Evolutionary conservation across 139 green algal genomes (phyloP).

Genomic region (Medakamo hakoo): DNA sequence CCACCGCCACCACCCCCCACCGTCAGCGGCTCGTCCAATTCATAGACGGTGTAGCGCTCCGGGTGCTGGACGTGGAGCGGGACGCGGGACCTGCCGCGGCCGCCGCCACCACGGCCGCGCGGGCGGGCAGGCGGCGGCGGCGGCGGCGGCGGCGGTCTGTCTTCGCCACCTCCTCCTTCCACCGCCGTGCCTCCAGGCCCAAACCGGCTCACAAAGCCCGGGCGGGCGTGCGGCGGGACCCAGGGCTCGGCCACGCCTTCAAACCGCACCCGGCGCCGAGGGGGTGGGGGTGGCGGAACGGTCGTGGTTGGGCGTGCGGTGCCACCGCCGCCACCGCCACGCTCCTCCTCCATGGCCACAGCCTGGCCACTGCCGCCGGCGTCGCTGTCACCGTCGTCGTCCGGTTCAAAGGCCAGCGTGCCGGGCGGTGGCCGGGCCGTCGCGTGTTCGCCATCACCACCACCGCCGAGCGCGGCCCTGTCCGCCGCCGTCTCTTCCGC

Average conservation of each 20-base stretch:
- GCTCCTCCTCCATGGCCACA: too few relatives aligned
- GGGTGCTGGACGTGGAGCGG: conserved; percentile 18
- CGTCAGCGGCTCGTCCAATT: conserved; percentile 14
- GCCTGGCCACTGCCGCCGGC: background rate
- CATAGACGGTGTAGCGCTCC: conserved; percentile 13
- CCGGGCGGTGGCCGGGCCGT: background rate
- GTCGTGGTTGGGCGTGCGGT: conserved; percentile 1
- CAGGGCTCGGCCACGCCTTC: background rate
- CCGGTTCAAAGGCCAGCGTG: background rate
- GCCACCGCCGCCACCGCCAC: too few relatives aligned
- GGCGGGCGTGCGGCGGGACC: conserved; percentile 3
- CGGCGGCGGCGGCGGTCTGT: too few relatives aligned
- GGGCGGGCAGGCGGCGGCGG: background rate
- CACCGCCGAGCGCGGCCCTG: background rate
- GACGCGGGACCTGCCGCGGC: conserved; percentile 4
- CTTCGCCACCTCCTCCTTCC: too few relatives aligned
- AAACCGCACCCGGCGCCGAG: conserved; percentile 3
- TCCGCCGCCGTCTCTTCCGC: conserved; percentile 4
- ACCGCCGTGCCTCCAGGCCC: too few relatives aligned
- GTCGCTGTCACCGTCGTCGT: background rate
- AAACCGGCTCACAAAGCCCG: background rate
- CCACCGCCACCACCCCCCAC: conserved; percentile 12
- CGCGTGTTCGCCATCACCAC: background rate
- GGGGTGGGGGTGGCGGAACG: background rate
- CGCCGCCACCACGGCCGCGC: background rate